Percentiles rank a stretch among this genome's conserved stretches.
These are phyloP conservation scores for Trichoderma atrobrunneum DNA, from an alignment of 2,329 filamentous ascomycete genomes.

Conservation along the genomic window DNA sequence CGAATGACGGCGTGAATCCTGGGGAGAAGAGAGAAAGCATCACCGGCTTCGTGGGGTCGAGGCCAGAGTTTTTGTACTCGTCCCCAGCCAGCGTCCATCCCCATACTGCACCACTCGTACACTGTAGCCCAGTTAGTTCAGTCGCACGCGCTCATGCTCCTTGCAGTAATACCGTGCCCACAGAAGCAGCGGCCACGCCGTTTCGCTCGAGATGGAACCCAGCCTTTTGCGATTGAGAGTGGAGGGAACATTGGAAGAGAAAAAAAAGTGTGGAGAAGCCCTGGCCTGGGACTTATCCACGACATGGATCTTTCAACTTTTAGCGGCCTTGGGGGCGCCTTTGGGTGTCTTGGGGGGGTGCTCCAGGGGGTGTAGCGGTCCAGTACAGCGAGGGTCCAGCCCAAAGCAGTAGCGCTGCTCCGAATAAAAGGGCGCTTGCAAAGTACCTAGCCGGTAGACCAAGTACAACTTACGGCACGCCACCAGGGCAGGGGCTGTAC, in stretches of 20 bases:
- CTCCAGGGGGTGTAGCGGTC: neutral
- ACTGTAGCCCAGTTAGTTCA: neutral
- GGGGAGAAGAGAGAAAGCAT: conserved; percentile 12
- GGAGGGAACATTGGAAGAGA: neutral
- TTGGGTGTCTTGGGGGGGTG: neutral
- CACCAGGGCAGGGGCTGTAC: conserved; percentile 1
- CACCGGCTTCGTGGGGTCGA: conserved; percentile 5
- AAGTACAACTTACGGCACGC: neutral
- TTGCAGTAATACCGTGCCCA: neutral
- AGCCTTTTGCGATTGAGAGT: neutral
- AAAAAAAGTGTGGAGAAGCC: conserved; percentile 17
- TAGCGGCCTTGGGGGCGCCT: neutral
- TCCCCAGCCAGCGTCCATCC: neutral
- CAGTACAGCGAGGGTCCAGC: conserved; percentile 10
- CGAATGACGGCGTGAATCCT: conserved; percentile 15
- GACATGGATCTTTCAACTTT: neutral
- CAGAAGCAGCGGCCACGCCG: conserved; percentile 15
- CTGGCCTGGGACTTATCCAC: neutral
- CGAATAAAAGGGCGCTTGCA: conserved; percentile 9
- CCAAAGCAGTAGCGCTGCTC: conserved; percentile 18
- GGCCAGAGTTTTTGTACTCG: conserved; percentile 18
- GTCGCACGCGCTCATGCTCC: neutral
- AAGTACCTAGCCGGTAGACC: neutral
- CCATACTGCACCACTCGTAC: too few species aligned
- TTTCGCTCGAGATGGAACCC: conserved; percentile 11